Conservation (phyloP, 2,329 filamentous ascomycete species). For the Leptographium lundbergii region DNA sequence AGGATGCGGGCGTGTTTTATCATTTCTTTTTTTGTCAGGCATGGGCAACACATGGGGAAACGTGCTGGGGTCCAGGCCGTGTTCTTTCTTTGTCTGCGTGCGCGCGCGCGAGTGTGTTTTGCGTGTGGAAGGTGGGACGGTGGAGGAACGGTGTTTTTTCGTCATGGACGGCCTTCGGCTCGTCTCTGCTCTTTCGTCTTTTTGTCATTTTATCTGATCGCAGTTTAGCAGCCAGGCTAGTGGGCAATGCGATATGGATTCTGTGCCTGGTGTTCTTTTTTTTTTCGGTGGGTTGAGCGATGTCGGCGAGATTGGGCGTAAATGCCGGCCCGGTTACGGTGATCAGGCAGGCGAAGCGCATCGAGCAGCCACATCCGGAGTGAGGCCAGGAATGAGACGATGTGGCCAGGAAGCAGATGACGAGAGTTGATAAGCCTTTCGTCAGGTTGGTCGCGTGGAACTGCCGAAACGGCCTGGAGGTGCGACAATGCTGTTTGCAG, state of each 20-base stretch:
- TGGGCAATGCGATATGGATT: neutral
- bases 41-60: neutral
- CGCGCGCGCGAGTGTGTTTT: too few relatives aligned
- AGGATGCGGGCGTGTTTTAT: neutral
- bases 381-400: neutral
- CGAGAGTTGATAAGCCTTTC: too few relatives aligned
- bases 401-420: neutral
- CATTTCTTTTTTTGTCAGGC: neutral
- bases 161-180: neutral
- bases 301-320: neutral
- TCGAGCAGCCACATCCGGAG: neutral
- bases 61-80: neutral
- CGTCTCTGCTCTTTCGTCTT: neutral
- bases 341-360: neutral
- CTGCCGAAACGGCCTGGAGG: slow-evolving; percentile 1
- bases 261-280: too few relatives aligned
- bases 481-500: neutral
- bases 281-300: neutral
- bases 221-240: neutral
- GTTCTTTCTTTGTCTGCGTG: neutral
- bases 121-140: neutral
- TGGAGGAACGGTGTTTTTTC: neutral
- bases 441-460: slow-evolving; percentile 1
- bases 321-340: neutral
- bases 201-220: neutral